These are phyloP conservation scores for Cyclanthera cordifolia DNA, from an alignment of 306 rosid species.

Conservation along the genomic window DNA sequence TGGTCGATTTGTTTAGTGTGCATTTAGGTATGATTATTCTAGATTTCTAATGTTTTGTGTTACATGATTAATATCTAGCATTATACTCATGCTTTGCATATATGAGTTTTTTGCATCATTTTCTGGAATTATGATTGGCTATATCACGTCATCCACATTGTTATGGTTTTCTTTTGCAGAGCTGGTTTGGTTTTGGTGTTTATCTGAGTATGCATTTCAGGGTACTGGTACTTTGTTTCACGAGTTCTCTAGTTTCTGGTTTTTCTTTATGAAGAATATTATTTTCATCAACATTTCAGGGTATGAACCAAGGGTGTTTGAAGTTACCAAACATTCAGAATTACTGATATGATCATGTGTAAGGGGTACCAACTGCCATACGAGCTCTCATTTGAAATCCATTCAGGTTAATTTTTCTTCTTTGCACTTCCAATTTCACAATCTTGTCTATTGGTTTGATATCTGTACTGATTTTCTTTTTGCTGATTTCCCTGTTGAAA, in stretches of 20 bases:
- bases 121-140: neutral
- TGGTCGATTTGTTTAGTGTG: too few relatives aligned
- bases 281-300: neutral
- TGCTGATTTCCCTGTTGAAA: neutral
- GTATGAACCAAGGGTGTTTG: neutral
- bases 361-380: neutral
- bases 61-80: neutral
- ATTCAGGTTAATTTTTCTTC: neutral
- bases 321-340: neutral
- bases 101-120: neutral
- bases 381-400: neutral
- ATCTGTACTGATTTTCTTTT: neutral
- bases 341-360: neutral
- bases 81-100: neutral
- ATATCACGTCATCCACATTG: neutral
- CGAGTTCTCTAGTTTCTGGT: neutral
- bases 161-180: neutral
- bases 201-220: neutral
- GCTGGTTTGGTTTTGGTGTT: neutral
- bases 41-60: neutral
- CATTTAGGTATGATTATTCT: neutral
- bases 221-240: neutral
- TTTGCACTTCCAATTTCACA: neutral
- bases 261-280: neutral
- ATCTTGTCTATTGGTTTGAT: neutral